phyloP scores from a whole-genome alignment of 2,329 filamentous ascomycete species.

The Verticillium dahliae region DNA sequence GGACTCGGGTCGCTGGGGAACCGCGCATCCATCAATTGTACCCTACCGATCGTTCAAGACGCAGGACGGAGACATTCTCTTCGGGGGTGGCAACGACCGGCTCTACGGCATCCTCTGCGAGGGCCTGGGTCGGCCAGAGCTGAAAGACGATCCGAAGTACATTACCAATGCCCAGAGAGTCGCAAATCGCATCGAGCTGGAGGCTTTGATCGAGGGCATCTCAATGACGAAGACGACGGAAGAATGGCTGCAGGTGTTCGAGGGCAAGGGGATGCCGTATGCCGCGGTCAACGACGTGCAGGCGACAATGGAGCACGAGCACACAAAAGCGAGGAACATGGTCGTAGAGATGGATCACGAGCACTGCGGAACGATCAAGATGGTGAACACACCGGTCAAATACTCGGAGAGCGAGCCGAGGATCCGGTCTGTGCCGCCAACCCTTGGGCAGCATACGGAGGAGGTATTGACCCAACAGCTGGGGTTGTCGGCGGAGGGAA shows the following conservation, averaged over 20 bases:
- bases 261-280: constrained; percentile 86
- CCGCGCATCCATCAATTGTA: constrained; percentile 96
- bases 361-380: constrained; percentile 74
- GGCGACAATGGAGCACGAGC: constrained; percentile 73
- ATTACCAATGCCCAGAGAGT: constrained; percentile 57
- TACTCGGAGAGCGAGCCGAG: constrained; percentile 77
- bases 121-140: constrained; percentile 49
- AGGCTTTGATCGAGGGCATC: constrained; percentile 69
- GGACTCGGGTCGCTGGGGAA: constrained; percentile 90
- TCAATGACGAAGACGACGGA: constrained; percentile 73
- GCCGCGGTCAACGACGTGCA: constrained; percentile 92
- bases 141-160: constrained; percentile 54
- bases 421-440: constrained; percentile 73
- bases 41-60: constrained; percentile 84
- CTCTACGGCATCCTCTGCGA: constrained; percentile 61
- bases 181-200: constrained; percentile 67
- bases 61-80: constrained; percentile 61
- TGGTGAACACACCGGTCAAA: constrained; percentile 93
- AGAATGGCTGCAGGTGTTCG: constrained; percentile 81
- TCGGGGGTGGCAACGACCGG: constrained; percentile 67
- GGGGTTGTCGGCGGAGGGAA: constrained; percentile 50
- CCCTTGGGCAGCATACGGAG: constrained; percentile 79
- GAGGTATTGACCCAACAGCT: constrained; percentile 64
- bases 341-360: constrained; percentile 81
- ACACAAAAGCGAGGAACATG: constrained; percentile 83